Percentiles rank a stretch among this genome's conserved stretches.
These are phyloP conservation scores for Colletotrichum cereale DNA, from an alignment of 2,329 filamentous ascomycete species.

Conservation along the genomic window DNA sequence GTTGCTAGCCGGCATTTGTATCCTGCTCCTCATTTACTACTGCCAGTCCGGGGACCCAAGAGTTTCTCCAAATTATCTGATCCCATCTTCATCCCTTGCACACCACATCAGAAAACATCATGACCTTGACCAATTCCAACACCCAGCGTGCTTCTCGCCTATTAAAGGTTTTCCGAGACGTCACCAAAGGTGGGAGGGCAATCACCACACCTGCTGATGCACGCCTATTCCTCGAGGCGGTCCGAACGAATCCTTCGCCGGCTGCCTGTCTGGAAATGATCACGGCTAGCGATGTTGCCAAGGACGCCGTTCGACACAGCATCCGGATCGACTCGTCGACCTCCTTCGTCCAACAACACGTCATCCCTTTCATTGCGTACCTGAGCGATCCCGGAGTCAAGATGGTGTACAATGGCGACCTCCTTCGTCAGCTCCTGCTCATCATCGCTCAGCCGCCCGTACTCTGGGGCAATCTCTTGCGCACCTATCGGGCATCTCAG, in stretches of 20 bases:
- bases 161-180: conserved; percentile 34
- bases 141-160: conserved; percentile 34
- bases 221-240: conserved; percentile 46
- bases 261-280: conserved; percentile 47
- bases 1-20: background rate
- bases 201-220: conserved; percentile 41
- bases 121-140: background rate
- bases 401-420: conserved; percentile 61
- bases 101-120: background rate
- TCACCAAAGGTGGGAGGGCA: conserved; percentile 33
- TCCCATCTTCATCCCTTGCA: too few species aligned
- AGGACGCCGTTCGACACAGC: conserved; percentile 44
- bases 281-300: conserved; percentile 41
- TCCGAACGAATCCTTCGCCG: conserved; percentile 38
- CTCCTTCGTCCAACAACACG: conserved; percentile 49
- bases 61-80: too few species aligned
- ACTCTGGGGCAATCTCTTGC: conserved; percentile 59
- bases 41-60: background rate
- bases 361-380: conserved; percentile 53
- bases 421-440: conserved; percentile 60
- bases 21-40: background rate
- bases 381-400: conserved; percentile 59
- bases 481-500: conserved; percentile 54
- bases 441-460: conserved; percentile 64
- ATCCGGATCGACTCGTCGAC: conserved; percentile 45